These are phyloP conservation scores for Xylariales sp. DNA, from an alignment of 2,329 filamentous ascomycete species.

Conservation along the genomic window DNA sequence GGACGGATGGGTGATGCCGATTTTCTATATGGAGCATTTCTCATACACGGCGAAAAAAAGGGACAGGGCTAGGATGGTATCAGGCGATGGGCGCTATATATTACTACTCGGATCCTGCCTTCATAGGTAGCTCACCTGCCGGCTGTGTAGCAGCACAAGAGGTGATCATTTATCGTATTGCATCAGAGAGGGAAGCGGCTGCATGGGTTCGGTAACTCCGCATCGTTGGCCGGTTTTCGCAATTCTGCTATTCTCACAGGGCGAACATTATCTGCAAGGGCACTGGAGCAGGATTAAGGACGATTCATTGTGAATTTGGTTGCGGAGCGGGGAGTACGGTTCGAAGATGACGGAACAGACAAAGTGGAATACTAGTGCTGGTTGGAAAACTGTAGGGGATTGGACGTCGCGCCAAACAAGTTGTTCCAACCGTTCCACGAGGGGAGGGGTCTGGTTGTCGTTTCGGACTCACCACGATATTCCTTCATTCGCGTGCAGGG, in stretches of 20 bases:
- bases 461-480: slow-evolving; percentile 15
- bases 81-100: slow-evolving; percentile 37
- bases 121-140: slow-evolving; percentile 23
- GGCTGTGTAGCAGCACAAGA: slow-evolving; percentile 17
- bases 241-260: slow-evolving; percentile 26
- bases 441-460: neutral
- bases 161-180: slow-evolving; percentile 36
- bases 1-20: slow-evolving; percentile 19
- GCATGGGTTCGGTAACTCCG: slow-evolving; percentile 36
- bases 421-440: neutral
- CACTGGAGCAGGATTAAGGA: slow-evolving; percentile 24
- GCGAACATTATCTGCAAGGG: slow-evolving; percentile 22
- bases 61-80: slow-evolving; percentile 27
- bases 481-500: slow-evolving; percentile 1
- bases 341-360: slow-evolving; percentile 17
- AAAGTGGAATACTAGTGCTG: slow-evolving; percentile 1
- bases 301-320: slow-evolving; percentile 20
- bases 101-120: slow-evolving; percentile 32
- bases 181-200: slow-evolving; percentile 36
- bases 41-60: slow-evolving; percentile 35
- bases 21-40: slow-evolving; percentile 34
- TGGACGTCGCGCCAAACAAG: slow-evolving; percentile 10
- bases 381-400: slow-evolving; percentile 13
- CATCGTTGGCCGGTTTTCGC: slow-evolving; percentile 34
- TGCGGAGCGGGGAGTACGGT: slow-evolving; percentile 14